Evolutionary conservation across 257 asterid species (phyloP), one percentile per base, ranked within the genome.

Genomic region (Capsicum chinense): DNA sequence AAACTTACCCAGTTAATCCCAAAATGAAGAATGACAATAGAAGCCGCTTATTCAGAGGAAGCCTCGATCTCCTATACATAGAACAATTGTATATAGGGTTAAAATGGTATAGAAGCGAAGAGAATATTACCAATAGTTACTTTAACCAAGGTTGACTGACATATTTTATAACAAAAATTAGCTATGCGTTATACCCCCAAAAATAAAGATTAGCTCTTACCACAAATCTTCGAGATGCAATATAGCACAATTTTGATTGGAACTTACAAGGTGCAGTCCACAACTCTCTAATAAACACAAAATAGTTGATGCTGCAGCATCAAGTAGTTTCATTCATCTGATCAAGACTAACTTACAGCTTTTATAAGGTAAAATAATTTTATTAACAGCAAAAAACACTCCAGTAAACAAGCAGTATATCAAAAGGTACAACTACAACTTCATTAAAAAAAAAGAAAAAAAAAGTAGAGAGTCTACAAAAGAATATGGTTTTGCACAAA

Each of bases 1-100:
- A 85, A 42, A 86, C 93, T 88, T 80, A 95, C 99, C 99, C 99
- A 6, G 97, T 95, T 83, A 97, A 89, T 85, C 99, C 99, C 88
- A 97, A 98, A 90, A 93, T 92, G 93, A 95, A 91, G 92, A 97
- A 97, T 48, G 98, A 85, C 79, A 86, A 47, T 39, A 97, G 79
- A 60, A 97, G 79, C 67, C 90, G 92, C 85, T 90, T 91, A 83
- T 86, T 93, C 42, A 97, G 80, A 44, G 98, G 98, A 86, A 88
- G 90, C 85, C 98, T 91, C 84, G 79, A 62, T 88, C 93, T 92
- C 90, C 99, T 97, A 91, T 90, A 67, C 19, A 26, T 17, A 76
- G 48, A 21, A 35, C 26, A 71, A 71, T 71, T 35, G n/a, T 66
- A 13, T 13, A 44, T 47, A 47, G 58, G n/a, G n/a, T 71, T 48